Conservation (phyloP, 345 rosid species). For the Luvunga scandens region DNA sequence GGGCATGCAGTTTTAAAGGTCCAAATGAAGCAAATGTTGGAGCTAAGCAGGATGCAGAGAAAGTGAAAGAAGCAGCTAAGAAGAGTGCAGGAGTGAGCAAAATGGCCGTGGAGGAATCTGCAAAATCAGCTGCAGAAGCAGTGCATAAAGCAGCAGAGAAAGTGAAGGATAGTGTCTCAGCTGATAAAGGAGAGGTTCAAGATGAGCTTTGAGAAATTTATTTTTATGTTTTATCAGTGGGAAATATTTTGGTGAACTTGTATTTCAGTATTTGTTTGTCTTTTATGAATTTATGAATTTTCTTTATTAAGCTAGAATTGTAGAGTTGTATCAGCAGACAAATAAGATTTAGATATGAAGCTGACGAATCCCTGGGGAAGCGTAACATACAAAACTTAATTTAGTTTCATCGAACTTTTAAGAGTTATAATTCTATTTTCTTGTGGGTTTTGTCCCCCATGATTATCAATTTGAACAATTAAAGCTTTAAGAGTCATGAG, state of each 20-base stretch:
- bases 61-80: slow-evolving; percentile 54
- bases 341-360: too few species aligned
- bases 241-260: background rate
- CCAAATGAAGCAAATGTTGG: slow-evolving; percentile 16
- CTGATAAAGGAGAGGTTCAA: slow-evolving; percentile 15
- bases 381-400: too few species aligned
- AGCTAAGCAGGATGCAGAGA: slow-evolving; percentile 22
- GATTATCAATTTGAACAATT: too few species aligned
- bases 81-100: slow-evolving; percentile 42
- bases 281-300: background rate
- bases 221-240: background rate
- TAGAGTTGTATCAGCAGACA: background rate
- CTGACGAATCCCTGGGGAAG: too few species aligned
- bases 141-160: slow-evolving; percentile 48
- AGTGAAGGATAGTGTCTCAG: slow-evolving; percentile 26
- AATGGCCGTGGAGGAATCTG: slow-evolving; percentile 46
- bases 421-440: too few species aligned
- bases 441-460: too few species aligned
- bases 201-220: slow-evolving; percentile 35
- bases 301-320: background rate
- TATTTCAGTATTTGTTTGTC: background rate
- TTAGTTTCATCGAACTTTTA: too few species aligned
- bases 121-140: slow-evolving; percentile 52
- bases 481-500: too few species aligned
- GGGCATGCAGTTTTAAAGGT: slow-evolving; percentile 46